These are phyloP conservation scores for Taphrina wiesneri DNA, from an alignment of 1,139 yeast species.

Conservation along the genomic window DNA sequence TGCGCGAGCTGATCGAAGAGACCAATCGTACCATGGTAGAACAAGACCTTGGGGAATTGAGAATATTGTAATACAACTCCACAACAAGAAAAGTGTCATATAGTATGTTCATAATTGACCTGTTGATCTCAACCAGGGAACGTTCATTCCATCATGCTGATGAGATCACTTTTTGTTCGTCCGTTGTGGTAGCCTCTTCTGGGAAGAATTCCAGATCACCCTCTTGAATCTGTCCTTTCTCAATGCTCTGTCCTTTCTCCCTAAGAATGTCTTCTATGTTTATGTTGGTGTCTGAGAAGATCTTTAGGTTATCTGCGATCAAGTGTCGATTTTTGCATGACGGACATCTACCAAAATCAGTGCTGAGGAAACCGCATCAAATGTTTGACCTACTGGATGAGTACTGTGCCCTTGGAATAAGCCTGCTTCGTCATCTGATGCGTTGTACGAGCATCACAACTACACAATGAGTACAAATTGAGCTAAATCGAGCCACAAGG, in stretches of 20 bases:
- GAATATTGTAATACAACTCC: not conserved
- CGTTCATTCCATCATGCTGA: not conserved
- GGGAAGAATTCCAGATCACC: constrained; percentile 29
- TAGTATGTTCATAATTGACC: no score
- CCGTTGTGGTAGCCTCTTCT: not conserved
- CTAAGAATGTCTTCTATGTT: constrained; percentile 78
- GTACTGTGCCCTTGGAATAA: constrained; percentile 79
- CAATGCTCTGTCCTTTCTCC: constrained; percentile 72
- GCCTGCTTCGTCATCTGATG: constrained; percentile 91
- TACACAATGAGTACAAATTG: not conserved
- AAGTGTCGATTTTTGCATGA: constrained; percentile 73
- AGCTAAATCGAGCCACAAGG: not conserved
- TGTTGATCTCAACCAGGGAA: no score
- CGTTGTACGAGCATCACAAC: constrained; percentile 75
- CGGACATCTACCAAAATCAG: constrained; percentile 15
- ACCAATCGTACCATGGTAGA: not conserved
- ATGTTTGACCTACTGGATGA: constrained; percentile 70
- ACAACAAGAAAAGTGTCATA: no score
- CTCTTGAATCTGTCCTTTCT: constrained; percentile 47
- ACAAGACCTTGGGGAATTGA: not conserved
- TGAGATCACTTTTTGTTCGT: not conserved
- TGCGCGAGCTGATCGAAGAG: not conserved
- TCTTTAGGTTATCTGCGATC: constrained; percentile 88
- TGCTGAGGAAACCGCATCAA: not conserved
- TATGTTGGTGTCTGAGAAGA: constrained; percentile 72